These are phyloP conservation scores for Elsinoe fawcettii DNA, from an alignment of 2,329 filamentous ascomycete genomes.

Conservation along the genomic window DNA sequence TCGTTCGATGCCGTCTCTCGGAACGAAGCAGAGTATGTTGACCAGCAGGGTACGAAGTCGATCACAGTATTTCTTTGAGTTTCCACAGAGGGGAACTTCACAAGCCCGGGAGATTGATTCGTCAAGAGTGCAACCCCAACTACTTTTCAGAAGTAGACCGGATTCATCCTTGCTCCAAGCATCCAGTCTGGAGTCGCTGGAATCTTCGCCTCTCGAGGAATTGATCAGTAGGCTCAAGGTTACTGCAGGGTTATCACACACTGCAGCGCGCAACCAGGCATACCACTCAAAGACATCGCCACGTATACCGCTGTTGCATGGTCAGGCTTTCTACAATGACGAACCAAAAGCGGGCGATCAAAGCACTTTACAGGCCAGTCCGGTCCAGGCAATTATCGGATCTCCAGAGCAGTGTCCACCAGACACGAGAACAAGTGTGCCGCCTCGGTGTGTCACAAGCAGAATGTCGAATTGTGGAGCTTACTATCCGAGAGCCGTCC, in stretches of 20 bases:
- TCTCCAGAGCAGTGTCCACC: too few species aligned
- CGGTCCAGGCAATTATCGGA: too few species aligned
- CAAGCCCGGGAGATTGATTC: not conserved
- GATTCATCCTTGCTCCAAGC: not conserved
- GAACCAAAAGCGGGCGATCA: not conserved
- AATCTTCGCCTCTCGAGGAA: conserved; percentile 21
- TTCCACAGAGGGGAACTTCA: not conserved
- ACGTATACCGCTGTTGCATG: not conserved
- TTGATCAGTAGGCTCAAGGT: conserved; percentile 25
- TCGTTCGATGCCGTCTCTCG: not conserved
- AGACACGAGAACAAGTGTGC: too few species aligned
- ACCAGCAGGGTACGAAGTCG: not conserved
- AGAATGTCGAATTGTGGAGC: not conserved
- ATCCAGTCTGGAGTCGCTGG: not conserved
- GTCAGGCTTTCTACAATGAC: not conserved
- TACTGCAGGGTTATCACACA: conserved; percentile 18
- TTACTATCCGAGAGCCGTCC: not conserved
- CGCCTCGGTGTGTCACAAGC: not conserved
- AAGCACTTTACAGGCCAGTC: too few species aligned
- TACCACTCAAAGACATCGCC: not conserved
- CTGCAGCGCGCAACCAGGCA: not conserved
- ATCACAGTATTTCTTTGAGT: not conserved
- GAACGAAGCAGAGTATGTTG: not conserved
- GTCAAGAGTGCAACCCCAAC: not conserved
- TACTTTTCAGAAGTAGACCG: not conserved